phyloP scores from a whole-genome alignment of 306 rosid species.

The Trichosanthes cucumerina region DNA sequence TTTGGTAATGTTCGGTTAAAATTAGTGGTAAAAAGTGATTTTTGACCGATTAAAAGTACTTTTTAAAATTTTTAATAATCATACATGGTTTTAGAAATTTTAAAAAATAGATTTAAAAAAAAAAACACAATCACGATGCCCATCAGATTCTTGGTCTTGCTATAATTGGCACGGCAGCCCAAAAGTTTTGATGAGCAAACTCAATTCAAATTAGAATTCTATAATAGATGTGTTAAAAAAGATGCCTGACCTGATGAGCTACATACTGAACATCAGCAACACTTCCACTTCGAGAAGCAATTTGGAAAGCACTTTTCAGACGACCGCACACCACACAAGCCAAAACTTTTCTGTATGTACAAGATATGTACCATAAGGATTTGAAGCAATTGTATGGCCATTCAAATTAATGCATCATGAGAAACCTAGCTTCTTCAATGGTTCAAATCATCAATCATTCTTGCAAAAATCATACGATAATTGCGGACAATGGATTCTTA shows the following conservation, averaged over 20 bases:
- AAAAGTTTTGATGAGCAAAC: no score
- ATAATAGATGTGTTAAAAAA: slow-evolving; percentile 1
- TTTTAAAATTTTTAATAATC: neutral
- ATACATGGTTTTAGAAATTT: neutral
- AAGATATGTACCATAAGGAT: slow-evolving; percentile 17
- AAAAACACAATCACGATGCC: neutral
- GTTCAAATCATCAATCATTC: neutral
- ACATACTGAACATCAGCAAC: slow-evolving; percentile 98
- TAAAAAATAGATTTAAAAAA: neutral
- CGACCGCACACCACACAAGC: slow-evolving; percentile 99
- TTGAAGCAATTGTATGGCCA: neutral
- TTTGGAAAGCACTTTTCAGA: slow-evolving; percentile 94
- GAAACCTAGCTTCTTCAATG: neutral
- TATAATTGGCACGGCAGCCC: neutral
- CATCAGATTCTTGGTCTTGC: neutral
- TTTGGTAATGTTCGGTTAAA: neutral
- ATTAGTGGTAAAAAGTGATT: neutral
- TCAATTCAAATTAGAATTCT: neutral
- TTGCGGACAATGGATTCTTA: neutral
- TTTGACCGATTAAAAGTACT: neutral
- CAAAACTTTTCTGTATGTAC: slow-evolving; percentile 79
- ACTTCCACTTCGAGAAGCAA: slow-evolving; percentile 97
- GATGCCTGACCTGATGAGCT: slow-evolving; percentile 80
- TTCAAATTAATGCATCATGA: neutral
- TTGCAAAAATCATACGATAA: neutral